Conservation (phyloP, 805 yeast genomes). For the Yarrowia sp. region DNA sequence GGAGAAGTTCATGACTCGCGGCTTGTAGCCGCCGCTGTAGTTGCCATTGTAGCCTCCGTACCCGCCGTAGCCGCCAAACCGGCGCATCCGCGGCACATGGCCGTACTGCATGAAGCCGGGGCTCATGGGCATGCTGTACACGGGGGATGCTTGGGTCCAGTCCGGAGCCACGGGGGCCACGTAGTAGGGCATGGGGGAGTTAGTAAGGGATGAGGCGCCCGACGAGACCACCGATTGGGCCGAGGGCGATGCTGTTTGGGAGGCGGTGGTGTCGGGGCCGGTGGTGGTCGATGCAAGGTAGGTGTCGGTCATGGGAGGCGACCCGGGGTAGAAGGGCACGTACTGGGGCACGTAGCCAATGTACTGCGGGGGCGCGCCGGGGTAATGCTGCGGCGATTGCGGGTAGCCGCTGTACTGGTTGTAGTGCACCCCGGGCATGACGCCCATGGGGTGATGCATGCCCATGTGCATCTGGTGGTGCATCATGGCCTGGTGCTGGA, state of each 20-base stretch:
- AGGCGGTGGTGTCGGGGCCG: conserved; percentile 15
- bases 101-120: conserved; percentile 1
- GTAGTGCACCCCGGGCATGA: neutral
- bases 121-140: conserved; percentile 1
- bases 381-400: conserved; percentile 12
- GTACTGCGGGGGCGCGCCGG: neutral
- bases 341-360: conserved; percentile 7
- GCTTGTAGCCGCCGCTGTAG: conserved; percentile 17
- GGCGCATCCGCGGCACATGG: conserved; percentile 19
- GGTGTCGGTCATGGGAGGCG: conserved; percentile 14
- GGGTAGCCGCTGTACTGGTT: conserved; percentile 10
- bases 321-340: conserved; percentile 15
- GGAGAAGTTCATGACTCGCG: conserved; percentile 16
- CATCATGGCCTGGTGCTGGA: conserved; percentile 19
- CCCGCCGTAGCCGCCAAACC: conserved; percentile 16
- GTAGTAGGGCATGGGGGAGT: conserved; percentile 6
- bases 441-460: conserved; percentile 11
- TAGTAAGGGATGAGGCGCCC: conserved; percentile 33
- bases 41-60: neutral
- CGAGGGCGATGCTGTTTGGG: conserved; percentile 24
- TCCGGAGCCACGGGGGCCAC: conserved; percentile 20
- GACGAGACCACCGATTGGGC: conserved; percentile 27
- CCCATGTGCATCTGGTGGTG: conserved; percentile 20
- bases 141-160: conserved; percentile 9
- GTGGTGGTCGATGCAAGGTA: conserved; percentile 14